Evolutionary conservation across 352 stramenopile genomes (phyloP).

Genomic region (Phytophthora sansomeana): DNA sequence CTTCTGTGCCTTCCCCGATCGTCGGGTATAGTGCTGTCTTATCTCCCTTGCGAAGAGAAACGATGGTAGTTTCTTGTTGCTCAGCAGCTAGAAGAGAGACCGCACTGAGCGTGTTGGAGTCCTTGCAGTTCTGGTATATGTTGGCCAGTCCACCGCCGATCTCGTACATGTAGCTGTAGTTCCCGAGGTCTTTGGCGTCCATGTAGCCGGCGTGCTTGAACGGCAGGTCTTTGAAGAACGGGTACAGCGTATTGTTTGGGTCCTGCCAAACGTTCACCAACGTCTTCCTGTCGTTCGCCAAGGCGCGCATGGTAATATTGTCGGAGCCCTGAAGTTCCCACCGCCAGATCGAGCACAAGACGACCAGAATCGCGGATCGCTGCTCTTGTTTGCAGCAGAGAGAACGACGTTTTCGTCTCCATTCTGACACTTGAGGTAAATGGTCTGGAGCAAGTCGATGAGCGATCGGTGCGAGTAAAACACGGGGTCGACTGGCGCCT

Average conservation of each 20-base stretch:
- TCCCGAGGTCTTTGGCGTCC: conserved; percentile 55
- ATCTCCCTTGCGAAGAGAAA: background rate
- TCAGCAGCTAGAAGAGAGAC: conserved; percentile 7
- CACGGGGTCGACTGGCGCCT: conserved; percentile 55
- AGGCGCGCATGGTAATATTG: conserved; percentile 38
- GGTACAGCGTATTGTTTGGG: conserved; percentile 51
- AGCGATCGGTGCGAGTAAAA: conserved; percentile 62
- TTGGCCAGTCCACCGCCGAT: conserved; percentile 50
- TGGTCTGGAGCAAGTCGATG: conserved; percentile 54
- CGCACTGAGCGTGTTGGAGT: conserved; percentile 41
- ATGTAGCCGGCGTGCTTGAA: conserved; percentile 46
- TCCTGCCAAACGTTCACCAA: conserved; percentile 49
- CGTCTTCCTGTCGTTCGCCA: conserved; percentile 14
- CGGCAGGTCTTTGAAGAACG: conserved; percentile 70
- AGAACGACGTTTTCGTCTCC: conserved; percentile 32
- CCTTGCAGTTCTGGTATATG: conserved; percentile 60
- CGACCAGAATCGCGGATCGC: conserved; percentile 42
- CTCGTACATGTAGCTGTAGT: conserved; percentile 68
- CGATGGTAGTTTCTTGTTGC: background rate
- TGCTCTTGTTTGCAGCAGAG: conserved; percentile 36
- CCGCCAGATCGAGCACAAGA: conserved; percentile 36
- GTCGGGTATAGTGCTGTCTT: conserved; percentile 10
- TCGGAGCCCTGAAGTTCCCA: conserved; percentile 39
- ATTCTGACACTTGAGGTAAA: conserved; percentile 68
- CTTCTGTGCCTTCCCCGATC: conserved; percentile 20